A percentile compares a stretch with the other conserved stretches of the same genome.
Conservation (phyloP, 2,329 filamentous ascomycete species). For the Venturia aucupariae region DNA sequence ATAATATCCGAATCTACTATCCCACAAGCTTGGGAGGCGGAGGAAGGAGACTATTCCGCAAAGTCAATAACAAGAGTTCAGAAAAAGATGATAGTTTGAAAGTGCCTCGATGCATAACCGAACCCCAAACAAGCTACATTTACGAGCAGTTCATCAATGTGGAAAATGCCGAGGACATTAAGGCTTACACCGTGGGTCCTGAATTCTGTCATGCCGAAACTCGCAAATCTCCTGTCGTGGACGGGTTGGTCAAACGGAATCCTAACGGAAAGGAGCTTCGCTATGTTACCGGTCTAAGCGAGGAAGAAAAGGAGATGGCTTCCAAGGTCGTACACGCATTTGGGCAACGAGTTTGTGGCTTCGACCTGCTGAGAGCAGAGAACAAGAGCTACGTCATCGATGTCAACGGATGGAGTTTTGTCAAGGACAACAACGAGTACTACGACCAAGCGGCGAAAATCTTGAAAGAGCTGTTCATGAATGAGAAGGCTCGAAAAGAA, state of each 20-base stretch:
- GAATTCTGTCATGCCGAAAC: conserved; percentile 95
- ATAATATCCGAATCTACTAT: conserved; percentile 98
- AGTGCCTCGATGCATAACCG: conserved; percentile 70
- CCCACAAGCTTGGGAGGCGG: conserved; percentile 79
- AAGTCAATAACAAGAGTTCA: conserved; percentile 98
- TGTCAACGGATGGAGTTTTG: conserved; percentile 98
- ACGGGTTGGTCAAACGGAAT: conserved; percentile 90
- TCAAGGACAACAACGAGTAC: conserved; percentile 98
- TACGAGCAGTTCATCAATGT: conserved; percentile 97
- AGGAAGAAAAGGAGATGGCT: conserved; percentile 77
- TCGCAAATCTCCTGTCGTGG: conserved; percentile 91
- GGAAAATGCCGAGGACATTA: conserved; percentile 96
- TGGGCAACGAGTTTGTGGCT: conserved; percentile 90
- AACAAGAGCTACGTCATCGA: conserved; percentile 96
- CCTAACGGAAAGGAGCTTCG: conserved; percentile 95
- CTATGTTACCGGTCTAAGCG: conserved; percentile 78
- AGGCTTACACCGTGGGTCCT: conserved; percentile 92
- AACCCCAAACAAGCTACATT: conserved; percentile 75
- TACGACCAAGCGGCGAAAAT: conserved; percentile 87
- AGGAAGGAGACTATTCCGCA: conserved; percentile 84
- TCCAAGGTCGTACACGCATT: conserved; percentile 85
- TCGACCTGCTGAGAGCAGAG: conserved; percentile 79
- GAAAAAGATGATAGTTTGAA: conserved; percentile 75
- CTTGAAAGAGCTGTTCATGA: conserved; percentile 77
- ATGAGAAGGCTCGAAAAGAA: conserved; percentile 58